phyloP scores from a whole-genome alignment of 2,329 filamentous ascomycete species.

The Xylaria sp. region DNA sequence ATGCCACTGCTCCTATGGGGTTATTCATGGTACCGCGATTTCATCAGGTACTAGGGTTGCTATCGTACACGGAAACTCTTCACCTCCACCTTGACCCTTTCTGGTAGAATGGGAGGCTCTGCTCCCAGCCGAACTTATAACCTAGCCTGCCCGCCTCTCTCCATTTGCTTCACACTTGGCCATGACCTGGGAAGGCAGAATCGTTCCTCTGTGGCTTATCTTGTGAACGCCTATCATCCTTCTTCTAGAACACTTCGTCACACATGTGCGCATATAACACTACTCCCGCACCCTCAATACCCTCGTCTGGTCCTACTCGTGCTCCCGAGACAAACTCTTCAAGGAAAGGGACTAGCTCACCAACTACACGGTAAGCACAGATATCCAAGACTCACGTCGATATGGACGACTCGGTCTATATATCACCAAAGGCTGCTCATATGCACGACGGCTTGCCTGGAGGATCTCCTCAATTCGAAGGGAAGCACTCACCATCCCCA shows the following conservation, averaged over 20 bases:
- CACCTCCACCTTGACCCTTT: conserved; percentile 1
- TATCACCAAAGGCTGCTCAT: conserved; percentile 31
- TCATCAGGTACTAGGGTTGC: conserved; percentile 1
- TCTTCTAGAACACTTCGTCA: conserved; percentile 1
- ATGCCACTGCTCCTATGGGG: not conserved
- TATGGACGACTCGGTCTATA: conserved; percentile 39
- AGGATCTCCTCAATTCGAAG: conserved; percentile 18
- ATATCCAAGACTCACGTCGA: conserved; percentile 26
- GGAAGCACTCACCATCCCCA: conserved; percentile 28
- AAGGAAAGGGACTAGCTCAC: conserved; percentile 21
- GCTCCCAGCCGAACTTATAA: conserved; percentile 23
- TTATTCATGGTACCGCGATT: not conserved
- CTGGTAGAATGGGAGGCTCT: conserved; percentile 23
- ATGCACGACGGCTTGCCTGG: conserved; percentile 34
- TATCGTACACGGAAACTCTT: not conserved
- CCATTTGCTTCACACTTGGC: conserved; percentile 19
- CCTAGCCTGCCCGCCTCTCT: conserved; percentile 14
- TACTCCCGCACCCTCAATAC: conserved; percentile 28
- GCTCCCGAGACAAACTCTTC: conserved; percentile 25
- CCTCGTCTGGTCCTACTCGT: conserved; percentile 26
- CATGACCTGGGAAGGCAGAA: conserved; percentile 23
- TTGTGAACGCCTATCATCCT: conserved; percentile 11
- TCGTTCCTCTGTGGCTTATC: conserved; percentile 16
- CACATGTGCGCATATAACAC: conserved; percentile 37
- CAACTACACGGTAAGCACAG: conserved; percentile 24